Conservation (phyloP, 805 yeast genomes). For the Wickerhamiella sergipiensis region DNA sequence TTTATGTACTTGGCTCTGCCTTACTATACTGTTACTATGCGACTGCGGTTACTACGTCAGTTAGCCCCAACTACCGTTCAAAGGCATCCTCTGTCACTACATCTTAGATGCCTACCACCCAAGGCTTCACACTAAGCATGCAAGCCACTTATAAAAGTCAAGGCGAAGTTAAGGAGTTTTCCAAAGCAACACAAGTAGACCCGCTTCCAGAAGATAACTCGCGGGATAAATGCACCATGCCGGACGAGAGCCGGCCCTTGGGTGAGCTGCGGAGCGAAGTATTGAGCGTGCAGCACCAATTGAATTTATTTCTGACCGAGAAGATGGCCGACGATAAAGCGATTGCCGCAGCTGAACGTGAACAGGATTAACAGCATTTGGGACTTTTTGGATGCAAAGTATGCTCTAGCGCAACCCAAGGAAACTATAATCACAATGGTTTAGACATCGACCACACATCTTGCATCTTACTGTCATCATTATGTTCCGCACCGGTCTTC, state of each 20-base stretch:
- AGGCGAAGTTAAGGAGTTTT: slow-evolving; percentile 8
- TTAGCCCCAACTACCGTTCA: neutral
- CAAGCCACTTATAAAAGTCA: slow-evolving; percentile 3
- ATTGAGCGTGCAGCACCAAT: slow-evolving; percentile 15
- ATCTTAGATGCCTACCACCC: no score
- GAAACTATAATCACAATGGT: no score
- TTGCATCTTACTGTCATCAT: no score
- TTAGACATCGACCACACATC: no score
- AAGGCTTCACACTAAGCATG: no score
- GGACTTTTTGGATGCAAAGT: no score
- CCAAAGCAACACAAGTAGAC: slow-evolving; percentile 2
- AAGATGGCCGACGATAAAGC: slow-evolving; percentile 9
- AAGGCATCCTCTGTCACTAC: no score
- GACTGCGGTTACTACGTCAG: no score
- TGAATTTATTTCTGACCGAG: slow-evolving; percentile 15
- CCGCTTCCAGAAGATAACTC: slow-evolving; percentile 7
- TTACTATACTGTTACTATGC: no score
- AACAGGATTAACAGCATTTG: no score
- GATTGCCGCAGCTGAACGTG: no score
- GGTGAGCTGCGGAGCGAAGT: slow-evolving; percentile 13
- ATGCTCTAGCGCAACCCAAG: no score
- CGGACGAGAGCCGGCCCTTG: slow-evolving; percentile 10
- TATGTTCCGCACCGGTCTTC: neutral
- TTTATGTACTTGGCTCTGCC: neutral
- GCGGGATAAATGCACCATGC: slow-evolving; percentile 12